phyloP scores from a whole-genome alignment of 1,284 basidiomycete genomes.

The Schizophyllum amplum region DNA sequence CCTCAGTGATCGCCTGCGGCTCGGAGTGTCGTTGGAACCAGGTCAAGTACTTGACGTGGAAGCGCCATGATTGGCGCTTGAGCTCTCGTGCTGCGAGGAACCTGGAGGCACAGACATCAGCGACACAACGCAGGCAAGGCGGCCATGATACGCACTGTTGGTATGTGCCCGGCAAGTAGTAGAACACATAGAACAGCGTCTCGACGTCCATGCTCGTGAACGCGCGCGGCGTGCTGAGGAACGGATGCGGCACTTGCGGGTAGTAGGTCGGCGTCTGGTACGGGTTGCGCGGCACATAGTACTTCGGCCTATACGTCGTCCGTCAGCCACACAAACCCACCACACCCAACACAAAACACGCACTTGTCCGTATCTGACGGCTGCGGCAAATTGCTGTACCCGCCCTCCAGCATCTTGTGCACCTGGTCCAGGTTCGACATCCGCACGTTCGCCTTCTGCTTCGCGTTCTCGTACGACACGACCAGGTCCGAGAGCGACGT shows the following conservation, averaged over 20 bases:
- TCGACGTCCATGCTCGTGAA: conserved; percentile 95
- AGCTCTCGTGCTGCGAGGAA: conserved; percentile 96
- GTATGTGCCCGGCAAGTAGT: conserved; percentile 95
- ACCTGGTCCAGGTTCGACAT: conserved; percentile 85
- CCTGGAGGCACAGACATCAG: conserved; percentile 32
- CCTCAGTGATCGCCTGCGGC: conserved; percentile 98
- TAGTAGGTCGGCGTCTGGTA: conserved; percentile 93
- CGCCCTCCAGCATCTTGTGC: conserved; percentile 87
- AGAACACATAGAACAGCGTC: conserved; percentile 98
- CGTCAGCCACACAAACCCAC: neutral
- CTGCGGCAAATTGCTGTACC: conserved; percentile 84
- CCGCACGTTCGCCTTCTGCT: conserved; percentile 88
- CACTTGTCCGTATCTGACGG: conserved; percentile 94
- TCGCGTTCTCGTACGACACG: conserved; percentile 91
- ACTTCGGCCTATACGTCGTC: conserved; percentile 65
- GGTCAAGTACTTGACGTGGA: conserved; percentile 98
- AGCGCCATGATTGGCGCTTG: conserved; percentile 97
- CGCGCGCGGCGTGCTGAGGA: conserved; percentile 80
- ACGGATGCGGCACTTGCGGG: conserved; percentile 79
- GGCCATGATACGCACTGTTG: conserved; percentile 64
- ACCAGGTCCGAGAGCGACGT: conserved; percentile 85
- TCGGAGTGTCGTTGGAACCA: conserved; percentile 99
- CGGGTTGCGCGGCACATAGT: conserved; percentile 93
- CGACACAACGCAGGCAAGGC: neutral
- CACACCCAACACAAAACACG: conserved; percentile 19